Base-by-base conservation (phyloP, 2,329 filamentous ascomycete species). In the Trichoderma cornu-damae region DNA sequence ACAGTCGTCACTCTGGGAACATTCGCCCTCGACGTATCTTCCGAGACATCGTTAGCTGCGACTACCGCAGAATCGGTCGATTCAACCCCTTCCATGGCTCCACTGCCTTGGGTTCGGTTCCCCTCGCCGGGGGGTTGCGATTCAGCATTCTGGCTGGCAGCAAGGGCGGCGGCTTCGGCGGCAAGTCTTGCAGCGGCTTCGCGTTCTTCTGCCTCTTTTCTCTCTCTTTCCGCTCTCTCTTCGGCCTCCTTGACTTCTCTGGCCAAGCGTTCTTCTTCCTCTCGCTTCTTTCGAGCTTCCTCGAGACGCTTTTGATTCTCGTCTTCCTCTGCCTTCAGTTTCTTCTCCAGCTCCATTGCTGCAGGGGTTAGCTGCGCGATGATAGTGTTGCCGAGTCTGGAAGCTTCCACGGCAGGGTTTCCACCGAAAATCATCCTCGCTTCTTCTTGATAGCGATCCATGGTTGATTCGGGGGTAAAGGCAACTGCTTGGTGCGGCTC, bases 381-480 rank as follows among this genome's bases (percentile, higher is more conserved):
- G 24, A 99, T 81, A 2, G 84, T 80, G 63, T 83, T 86, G 61
- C 86, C 74, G 14, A 96, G 78, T 60, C 82, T 78, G 2, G 85
- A 81, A 67, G 88, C 88, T 48, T 96, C 91, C 3, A 82, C 69
- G 52, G 61, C 57, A 48, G 86, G 81, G 48, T 75, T 78, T 20
- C 77, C 73, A 24, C 89, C 88, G 70, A 94, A 97, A 0, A 97
- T 79, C 70, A 99, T 85, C 61, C 87, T 86, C 7, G 91, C 87
- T 70, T 97, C 95, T 67, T 96, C 90, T 67, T 89, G 84, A 87
- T 95, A 99, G 60, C 94, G 86, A 53, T 81, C 79, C 56, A 81
- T 77, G 1, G 94, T 97, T 7, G 83, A 79, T 35, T 84, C 82
- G 7, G 90, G 79, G 18, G 79, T 75, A 69, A 97, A 97, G 2